Percentiles rank a stretch among this genome's conserved stretches.
Conservation (phyloP, 176 grass and related monocot species). For the Triticum urartu region DNA sequence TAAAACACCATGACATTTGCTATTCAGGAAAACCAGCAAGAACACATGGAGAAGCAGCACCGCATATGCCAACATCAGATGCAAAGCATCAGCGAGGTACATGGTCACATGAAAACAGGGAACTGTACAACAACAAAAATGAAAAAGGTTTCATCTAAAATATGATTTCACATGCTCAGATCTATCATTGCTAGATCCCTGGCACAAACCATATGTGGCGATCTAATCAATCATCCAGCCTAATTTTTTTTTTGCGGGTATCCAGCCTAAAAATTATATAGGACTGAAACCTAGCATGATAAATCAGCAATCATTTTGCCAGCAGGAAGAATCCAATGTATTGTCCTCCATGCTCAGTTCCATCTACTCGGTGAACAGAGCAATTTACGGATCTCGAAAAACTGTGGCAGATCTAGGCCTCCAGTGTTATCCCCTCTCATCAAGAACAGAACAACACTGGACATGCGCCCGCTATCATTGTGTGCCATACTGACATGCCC, state of each 20-base stretch:
- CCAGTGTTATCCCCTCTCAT: conserved; percentile 22
- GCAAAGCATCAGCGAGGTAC: not conserved
- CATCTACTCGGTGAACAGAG: conserved; percentile 1
- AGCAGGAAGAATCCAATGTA: conserved; percentile 3
- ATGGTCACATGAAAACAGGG: conserved; percentile 12
- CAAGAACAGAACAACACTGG: conserved; percentile 33
- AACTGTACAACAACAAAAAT: not conserved
- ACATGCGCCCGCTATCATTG: conserved; percentile 28
- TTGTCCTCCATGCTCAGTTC: conserved; percentile 19
- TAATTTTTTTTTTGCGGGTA: not conserved
- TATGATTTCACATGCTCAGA: conserved; percentile 10
- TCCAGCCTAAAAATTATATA: not conserved
- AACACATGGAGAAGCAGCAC: not conserved
- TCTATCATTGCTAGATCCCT: not conserved
- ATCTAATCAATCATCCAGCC: conserved; percentile 25
- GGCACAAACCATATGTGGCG: not conserved
- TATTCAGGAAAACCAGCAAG: conserved; percentile 7
- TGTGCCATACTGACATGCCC: not conserved
- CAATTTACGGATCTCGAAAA: conserved; percentile 23
- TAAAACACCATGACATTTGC: not conserved
- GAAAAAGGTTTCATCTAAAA: not conserved
- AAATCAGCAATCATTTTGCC: conserved; percentile 3
- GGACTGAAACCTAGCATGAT: not conserved
- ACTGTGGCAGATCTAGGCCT: not conserved
- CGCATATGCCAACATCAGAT: not conserved